These are phyloP conservation scores for Penicillium polonicum DNA, from an alignment of 2,329 filamentous ascomycete genomes.

Conservation along the genomic window DNA sequence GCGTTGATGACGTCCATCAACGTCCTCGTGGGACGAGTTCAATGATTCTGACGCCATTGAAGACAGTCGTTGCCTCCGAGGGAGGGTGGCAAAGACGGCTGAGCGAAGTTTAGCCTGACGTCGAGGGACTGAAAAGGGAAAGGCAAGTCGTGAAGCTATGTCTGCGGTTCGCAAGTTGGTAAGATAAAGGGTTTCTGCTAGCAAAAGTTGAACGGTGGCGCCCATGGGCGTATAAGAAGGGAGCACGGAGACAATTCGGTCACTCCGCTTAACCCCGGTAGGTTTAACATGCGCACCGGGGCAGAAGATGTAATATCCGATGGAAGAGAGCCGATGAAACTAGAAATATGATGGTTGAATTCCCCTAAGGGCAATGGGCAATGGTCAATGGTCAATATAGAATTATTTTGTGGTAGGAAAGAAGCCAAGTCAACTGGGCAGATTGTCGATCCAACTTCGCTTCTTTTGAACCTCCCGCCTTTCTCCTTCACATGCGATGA, in stretches of 20 bases:
- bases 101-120: not conserved
- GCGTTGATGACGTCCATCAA: conserved; percentile 22
- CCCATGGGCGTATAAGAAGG: conserved; percentile 16
- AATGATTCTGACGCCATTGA: conserved; percentile 41
- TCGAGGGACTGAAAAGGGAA: not conserved
- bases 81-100: conserved; percentile 15
- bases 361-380: not conserved
- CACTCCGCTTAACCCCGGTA: conserved; percentile 28
- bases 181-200: conserved; percentile 8
- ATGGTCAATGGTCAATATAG: not conserved
- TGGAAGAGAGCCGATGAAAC: not conserved
- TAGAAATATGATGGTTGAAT: not conserved
- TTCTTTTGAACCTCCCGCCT: conserved; percentile 10
- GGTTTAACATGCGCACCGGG: conserved; percentile 12
- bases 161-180: conserved; percentile 1
- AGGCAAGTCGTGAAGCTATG: not conserved
- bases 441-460: conserved; percentile 12
- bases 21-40: conserved; percentile 32
- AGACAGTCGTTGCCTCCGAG: conserved; percentile 20
- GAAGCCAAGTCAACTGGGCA: conserved; percentile 16
- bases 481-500: conserved; percentile 24
- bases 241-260: conserved; percentile 23
- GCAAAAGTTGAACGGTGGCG: conserved; percentile 10
- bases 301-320: not conserved
- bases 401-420: not conserved